A percentile compares a stretch with the other conserved stretches of the same genome.
These are phyloP conservation scores for Globisporangium radiosum DNA, from an alignment of 352 stramenopile species.

Conservation along the genomic window DNA sequence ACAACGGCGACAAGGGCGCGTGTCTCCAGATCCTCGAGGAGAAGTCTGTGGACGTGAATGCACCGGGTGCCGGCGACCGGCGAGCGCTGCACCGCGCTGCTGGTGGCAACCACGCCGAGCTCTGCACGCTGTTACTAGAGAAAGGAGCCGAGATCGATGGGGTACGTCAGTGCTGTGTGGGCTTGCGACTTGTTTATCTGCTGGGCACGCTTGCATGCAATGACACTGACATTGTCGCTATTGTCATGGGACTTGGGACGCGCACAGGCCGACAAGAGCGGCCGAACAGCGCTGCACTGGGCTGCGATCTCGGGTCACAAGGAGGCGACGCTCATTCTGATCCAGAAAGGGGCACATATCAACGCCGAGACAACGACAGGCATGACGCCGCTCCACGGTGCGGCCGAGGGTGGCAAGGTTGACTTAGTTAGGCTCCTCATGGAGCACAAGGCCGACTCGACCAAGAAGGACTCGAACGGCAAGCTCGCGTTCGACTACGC, in stretches of 20 bases:
- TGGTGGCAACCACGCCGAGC: conserved; percentile 83
- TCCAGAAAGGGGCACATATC: conserved; percentile 84
- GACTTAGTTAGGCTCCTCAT: conserved; percentile 90
- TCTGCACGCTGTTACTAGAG: conserved; percentile 83
- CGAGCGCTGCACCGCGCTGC: conserved; percentile 83
- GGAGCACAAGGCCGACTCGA: conserved; percentile 84
- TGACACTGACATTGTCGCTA: neutral
- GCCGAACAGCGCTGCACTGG: conserved; percentile 90
- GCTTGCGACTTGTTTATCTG: too few species aligned
- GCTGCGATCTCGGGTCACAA: conserved; percentile 90
- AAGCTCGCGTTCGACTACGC: conserved; percentile 91
- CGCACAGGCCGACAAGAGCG: conserved; percentile 88
- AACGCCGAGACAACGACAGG: conserved; percentile 88
- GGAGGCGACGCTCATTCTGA: conserved; percentile 76
- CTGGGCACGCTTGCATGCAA: neutral
- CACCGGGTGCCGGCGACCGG: conserved; percentile 78
- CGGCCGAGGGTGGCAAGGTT: conserved; percentile 87
- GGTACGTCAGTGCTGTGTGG: conserved; percentile 24
- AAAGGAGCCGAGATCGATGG: conserved; percentile 84
- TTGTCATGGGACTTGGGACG: neutral
- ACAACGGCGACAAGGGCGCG: conserved; percentile 87
- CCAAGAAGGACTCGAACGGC: conserved; percentile 85
- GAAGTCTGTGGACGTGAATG: conserved; percentile 86
- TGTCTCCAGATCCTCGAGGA: conserved; percentile 86
- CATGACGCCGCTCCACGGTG: conserved; percentile 86